Evolutionary conservation across 768 basidiomycete species (phyloP).

Genomic region (Nidularia pulvinata): DNA sequence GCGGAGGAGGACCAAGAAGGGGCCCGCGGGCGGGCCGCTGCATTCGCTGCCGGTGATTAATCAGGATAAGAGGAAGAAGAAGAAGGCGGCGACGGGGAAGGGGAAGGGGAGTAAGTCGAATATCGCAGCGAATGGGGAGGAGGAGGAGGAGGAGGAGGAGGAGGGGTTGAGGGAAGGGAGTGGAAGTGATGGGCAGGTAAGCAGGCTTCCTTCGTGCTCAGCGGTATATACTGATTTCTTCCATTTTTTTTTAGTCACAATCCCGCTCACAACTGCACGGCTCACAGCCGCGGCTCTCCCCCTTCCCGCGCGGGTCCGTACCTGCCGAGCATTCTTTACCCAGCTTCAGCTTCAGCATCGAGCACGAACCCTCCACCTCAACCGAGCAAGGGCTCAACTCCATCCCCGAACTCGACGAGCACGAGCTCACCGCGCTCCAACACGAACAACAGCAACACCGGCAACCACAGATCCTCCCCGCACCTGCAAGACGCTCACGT

Average conservation of each 20-base stretch:
- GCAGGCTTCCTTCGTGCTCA: too few species aligned
- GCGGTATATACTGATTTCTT: too few species aligned
- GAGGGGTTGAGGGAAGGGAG: slow-evolving; percentile 55
- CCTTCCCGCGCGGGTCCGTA: not conserved
- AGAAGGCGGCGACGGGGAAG: slow-evolving; percentile 6
- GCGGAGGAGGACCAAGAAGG: slow-evolving; percentile 52
- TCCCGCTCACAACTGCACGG: slow-evolving; percentile 22
- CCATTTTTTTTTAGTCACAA: slow-evolving; percentile 3
- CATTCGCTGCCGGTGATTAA: slow-evolving; percentile 68
- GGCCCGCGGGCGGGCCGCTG: slow-evolving; percentile 58
- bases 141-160: slow-evolving; percentile 11
- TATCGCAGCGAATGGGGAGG: too few species aligned
- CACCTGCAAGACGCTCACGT: slow-evolving; percentile 8
- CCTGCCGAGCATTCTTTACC: too few species aligned
- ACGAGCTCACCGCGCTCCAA: slow-evolving; percentile 20
- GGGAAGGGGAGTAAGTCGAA: not conserved
- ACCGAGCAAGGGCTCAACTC: slow-evolving; percentile 56
- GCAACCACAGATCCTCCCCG: slow-evolving; percentile 1
- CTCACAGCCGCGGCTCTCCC: not conserved
- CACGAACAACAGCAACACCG: slow-evolving; percentile 15
- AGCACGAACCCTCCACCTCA: slow-evolving; percentile 35
- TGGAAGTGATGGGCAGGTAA: slow-evolving; percentile 31
- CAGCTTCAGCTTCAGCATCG: slow-evolving; percentile 20
- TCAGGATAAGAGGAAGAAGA: slow-evolving; percentile 62
- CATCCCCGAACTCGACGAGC: slow-evolving; percentile 67